Percentiles rank a stretch among this genome's conserved stretches.
Conservation (phyloP, 169 alveolate species). For the Prorocentrum cordatum region DNA sequence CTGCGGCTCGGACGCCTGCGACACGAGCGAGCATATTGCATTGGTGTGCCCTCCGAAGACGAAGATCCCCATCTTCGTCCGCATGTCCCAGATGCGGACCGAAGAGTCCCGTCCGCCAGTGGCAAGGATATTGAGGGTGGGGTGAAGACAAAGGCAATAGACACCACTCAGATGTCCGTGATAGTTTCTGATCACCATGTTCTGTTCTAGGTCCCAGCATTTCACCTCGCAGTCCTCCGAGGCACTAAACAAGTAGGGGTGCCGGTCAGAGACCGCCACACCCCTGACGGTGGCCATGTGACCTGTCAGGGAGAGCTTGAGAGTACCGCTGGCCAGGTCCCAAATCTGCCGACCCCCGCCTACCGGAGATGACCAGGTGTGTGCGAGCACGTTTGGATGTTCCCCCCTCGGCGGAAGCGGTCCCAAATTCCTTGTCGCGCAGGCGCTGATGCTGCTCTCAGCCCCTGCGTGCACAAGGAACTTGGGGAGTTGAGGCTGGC, state of each 20-base stretch:
- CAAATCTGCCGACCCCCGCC: no score
- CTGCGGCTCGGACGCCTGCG: conserved; percentile 70
- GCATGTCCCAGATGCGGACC: conserved; percentile 97
- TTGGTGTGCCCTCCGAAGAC: conserved; percentile 66
- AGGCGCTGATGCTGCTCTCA: no score
- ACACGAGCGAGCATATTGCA: conserved; percentile 34
- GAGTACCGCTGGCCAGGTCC: conserved; percentile 95
- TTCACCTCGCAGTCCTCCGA: conserved; percentile 61
- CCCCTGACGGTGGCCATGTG: conserved; percentile 94
- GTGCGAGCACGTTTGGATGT: no score
- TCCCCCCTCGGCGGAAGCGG: no score
- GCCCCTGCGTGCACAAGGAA: no score
- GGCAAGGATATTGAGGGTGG: conserved; percentile 90
- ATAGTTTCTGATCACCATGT: conserved; percentile 92
- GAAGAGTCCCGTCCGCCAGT: conserved; percentile 98
- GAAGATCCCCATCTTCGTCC: conserved; percentile 79
- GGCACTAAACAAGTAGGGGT: conserved; percentile 94
- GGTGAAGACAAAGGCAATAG: conserved; percentile 92
- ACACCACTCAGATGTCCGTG: conserved; percentile 92
- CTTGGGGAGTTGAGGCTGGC: no score
- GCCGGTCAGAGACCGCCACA: conserved; percentile 87
- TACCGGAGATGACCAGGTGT: no score
- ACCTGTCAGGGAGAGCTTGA: conserved; percentile 94
- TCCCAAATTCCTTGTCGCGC: no score
- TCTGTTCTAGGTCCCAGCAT: conserved; percentile 97